phyloP scores from a whole-genome alignment of 805 yeast genomes.

The Nakazawaea populi region DNA sequence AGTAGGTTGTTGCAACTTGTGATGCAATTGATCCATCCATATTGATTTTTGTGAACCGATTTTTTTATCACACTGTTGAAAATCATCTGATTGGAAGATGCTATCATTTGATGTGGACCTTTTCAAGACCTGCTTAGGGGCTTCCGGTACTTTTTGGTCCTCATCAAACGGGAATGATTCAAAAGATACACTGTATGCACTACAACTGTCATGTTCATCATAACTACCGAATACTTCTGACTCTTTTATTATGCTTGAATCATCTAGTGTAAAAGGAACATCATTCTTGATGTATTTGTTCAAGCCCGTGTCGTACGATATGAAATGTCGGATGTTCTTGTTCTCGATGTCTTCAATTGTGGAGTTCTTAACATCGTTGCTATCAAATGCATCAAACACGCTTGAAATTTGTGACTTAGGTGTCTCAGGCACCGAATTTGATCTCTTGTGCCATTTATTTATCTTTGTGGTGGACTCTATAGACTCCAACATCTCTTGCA shows the following conservation, averaged over 20 bases:
- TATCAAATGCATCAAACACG: background rate
- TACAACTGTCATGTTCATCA: background rate
- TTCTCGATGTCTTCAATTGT: no score
- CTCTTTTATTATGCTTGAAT: conserved; percentile 4
- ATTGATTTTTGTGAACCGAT: background rate
- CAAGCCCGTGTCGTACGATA: conserved; percentile 25
- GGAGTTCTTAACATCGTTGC: background rate
- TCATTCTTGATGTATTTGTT: conserved; percentile 1
- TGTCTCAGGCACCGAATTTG: conserved; percentile 3
- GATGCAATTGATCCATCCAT: conserved; percentile 11
- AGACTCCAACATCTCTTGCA: background rate
- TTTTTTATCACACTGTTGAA: background rate
- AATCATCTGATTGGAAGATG: conserved; percentile 15
- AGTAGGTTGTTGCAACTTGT: background rate
- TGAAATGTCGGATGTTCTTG: conserved; percentile 23
- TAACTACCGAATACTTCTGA: conserved; percentile 6
- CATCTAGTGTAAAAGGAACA: background rate
- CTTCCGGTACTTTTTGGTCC: background rate
- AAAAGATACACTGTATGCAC: background rate
- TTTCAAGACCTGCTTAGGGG: background rate
- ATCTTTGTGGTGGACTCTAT: no score
- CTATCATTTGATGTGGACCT: conserved; percentile 24
- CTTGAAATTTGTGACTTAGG: background rate
- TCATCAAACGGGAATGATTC: background rate
- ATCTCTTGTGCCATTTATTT: background rate